Evolutionary conservation across 1,284 basidiomycete species (phyloP).

Genomic region (Sphaerobolus stellatus): DNA sequence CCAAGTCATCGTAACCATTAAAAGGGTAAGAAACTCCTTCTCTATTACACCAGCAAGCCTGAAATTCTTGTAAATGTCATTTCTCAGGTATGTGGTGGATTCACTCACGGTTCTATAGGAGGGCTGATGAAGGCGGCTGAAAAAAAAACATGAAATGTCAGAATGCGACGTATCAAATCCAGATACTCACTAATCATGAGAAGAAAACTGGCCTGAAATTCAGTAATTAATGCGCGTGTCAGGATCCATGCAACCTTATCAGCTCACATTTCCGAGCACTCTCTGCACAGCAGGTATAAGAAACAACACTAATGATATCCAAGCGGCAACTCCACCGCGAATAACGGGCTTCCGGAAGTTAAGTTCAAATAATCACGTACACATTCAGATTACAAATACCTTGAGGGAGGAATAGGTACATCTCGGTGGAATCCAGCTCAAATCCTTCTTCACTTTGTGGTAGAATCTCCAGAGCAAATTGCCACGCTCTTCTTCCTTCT

Average conservation of each 20-base stretch:
- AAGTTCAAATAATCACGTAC: background rate
- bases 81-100: background rate
- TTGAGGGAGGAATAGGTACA: constrained; percentile 4
- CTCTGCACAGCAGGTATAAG: constrained; percentile 53
- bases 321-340: constrained; percentile 62
- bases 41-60: constrained; percentile 51
- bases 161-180: constrained; percentile 3
- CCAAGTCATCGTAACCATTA: constrained; percentile 56
- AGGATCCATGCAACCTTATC: constrained; percentile 13
- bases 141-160: background rate
- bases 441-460: background rate
- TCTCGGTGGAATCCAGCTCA: constrained; percentile 3
- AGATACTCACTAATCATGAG: constrained; percentile 55
- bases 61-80: background rate
- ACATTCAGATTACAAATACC: background rate
- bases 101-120: constrained; percentile 60
- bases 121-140: constrained; percentile 67
- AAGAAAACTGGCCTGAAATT: constrained; percentile 58
- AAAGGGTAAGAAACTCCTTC: constrained; percentile 61
- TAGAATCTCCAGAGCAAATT: no score
- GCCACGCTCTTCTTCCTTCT: no score
- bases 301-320: constrained; percentile 63
- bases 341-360: constrained; percentile 54
- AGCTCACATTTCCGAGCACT: constrained; percentile 62
- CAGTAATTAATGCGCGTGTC: constrained; percentile 1